These are phyloP conservation scores for Dipteronia dyeriana DNA, from an alignment of 345 rosid species.

Conservation along the genomic window DNA sequence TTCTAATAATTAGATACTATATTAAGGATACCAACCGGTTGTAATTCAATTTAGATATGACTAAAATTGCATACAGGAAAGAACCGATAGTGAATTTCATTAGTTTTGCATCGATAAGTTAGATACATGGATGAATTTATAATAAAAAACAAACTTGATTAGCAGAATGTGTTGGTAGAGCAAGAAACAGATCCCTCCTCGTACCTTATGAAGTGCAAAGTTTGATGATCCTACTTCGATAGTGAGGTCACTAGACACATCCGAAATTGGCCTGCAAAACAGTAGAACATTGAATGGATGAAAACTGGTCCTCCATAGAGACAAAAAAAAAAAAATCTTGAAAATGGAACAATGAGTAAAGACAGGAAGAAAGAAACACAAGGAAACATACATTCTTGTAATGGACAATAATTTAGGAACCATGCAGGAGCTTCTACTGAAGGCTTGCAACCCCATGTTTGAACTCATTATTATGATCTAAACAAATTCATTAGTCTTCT, in stretches of 20 bases:
- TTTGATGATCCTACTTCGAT: conserved; percentile 81
- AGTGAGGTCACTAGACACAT: conserved; percentile 90
- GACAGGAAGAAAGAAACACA: conserved; percentile 22
- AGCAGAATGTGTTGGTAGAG: not conserved
- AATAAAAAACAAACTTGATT: not conserved
- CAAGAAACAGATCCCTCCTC: not conserved
- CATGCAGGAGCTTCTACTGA: conserved; percentile 38
- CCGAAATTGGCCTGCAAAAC: conserved; percentile 90
- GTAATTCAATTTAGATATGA: not conserved
- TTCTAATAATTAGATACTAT: not conserved
- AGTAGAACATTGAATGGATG: not conserved
- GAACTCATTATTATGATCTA: conserved; percentile 22
- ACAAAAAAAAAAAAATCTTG: conserved; percentile 5
- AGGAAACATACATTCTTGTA: conserved; percentile 42
- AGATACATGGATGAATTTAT: not conserved
- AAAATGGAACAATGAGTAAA: not conserved
- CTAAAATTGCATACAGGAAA: not conserved
- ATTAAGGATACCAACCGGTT: not conserved
- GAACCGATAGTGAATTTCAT: not conserved
- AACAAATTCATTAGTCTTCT: not conserved
- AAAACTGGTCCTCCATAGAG: conserved; percentile 3
- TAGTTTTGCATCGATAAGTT: not conserved
- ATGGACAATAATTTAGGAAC: conserved; percentile 40
- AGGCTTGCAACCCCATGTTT: conserved; percentile 34
- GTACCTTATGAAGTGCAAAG: conserved; percentile 94